Evolutionary conservation across 2,329 filamentous ascomycete genomes (phyloP).

Genomic region (Phialophora macrospora): DNA sequence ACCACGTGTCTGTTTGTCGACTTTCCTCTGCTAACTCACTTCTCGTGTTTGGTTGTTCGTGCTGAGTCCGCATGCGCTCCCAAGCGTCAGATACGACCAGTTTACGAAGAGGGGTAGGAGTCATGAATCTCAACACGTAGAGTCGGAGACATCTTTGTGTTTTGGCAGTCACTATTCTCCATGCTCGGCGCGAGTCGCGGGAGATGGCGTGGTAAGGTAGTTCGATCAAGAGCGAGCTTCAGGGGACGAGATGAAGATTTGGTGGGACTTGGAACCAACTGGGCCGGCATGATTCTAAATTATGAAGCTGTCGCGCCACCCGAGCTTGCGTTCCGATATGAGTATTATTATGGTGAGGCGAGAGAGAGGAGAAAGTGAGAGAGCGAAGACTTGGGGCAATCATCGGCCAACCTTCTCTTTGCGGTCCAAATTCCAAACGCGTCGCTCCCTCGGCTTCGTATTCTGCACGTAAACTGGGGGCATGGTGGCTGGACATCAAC

Average conservation of each 20-base stretch:
- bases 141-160: background rate
- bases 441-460: background rate
- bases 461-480: background rate
- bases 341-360: background rate
- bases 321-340: background rate
- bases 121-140: background rate
- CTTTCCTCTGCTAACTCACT: background rate
- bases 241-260: background rate
- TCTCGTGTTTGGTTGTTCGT: background rate
- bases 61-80: background rate
- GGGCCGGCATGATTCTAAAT: background rate
- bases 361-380: background rate
- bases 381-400: background rate
- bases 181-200: background rate
- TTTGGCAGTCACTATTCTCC: background rate
- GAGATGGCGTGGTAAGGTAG: background rate
- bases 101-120: background rate
- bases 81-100: background rate
- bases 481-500: background rate
- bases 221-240: background rate
- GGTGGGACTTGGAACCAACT: background rate
- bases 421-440: background rate
- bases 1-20: background rate
- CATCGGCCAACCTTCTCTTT: conserved; percentile 6
- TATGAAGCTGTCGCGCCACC: background rate